Evolutionary conservation across 1,284 basidiomycete genomes (phyloP).

Genomic region (Ustilago xerochloae): DNA sequence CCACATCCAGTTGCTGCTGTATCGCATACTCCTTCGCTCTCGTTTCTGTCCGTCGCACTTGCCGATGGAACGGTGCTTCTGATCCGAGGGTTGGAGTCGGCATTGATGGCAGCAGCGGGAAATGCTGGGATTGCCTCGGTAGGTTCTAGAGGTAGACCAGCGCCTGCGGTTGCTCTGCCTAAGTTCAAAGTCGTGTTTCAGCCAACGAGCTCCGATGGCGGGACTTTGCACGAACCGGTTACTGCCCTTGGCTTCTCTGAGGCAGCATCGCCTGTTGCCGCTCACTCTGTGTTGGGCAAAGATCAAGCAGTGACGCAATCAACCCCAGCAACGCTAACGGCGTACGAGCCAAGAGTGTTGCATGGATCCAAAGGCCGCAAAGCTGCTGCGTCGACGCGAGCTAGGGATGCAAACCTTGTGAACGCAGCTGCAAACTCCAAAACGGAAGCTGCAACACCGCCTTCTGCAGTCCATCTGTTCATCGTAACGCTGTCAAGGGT

Average conservation of each 20-base stretch:
- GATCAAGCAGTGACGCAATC: not conserved
- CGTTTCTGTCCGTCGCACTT: constrained; percentile 88
- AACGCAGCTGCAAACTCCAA: not conserved
- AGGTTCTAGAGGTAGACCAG: constrained; percentile 9
- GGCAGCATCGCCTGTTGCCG: constrained; percentile 1
- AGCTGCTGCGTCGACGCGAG: constrained; percentile 23
- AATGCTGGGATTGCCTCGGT: constrained; percentile 33
- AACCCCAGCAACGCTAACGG: not conserved
- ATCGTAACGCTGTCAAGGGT: constrained; percentile 88
- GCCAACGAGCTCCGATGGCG: constrained; percentile 25
- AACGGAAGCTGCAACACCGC: constrained; percentile 10
- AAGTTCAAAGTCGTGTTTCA: constrained; percentile 67
- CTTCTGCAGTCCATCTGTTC: constrained; percentile 76
- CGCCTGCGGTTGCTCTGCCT: constrained; percentile 54
- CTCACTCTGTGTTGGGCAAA: not conserved
- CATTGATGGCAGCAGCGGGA: constrained; percentile 72
- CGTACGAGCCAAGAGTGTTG: constrained; percentile 30
- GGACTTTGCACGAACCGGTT: constrained; percentile 78
- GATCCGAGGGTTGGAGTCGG: constrained; percentile 89
- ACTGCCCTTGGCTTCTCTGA: constrained; percentile 90
- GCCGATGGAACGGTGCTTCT: constrained; percentile 94
- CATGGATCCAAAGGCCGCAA: constrained; percentile 45
- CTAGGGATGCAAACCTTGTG: constrained; percentile 17
- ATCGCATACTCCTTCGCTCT: constrained; percentile 81
- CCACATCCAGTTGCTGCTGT: constrained; percentile 75